Evolutionary conservation across 805 yeast genomes (phyloP).

Genomic region (Grigorovia transvaalensis): DNA sequence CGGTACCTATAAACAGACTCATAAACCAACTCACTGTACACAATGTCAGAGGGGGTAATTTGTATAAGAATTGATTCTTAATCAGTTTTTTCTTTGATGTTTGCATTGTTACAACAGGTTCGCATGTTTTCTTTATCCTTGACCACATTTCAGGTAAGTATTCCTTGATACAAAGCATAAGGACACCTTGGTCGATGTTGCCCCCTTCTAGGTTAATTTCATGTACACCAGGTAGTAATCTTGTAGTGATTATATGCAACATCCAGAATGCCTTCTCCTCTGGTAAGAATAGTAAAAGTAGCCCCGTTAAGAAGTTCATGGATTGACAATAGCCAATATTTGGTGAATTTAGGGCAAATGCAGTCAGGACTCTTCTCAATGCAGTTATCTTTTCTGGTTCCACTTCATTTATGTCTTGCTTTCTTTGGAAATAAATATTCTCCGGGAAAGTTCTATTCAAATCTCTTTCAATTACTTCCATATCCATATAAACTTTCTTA

Average conservation of each 20-base stretch:
- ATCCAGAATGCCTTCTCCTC: slow-evolving; percentile 94
- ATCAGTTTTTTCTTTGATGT: slow-evolving; percentile 1
- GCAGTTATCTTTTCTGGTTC: slow-evolving; percentile 63
- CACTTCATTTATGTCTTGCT: slow-evolving; percentile 21
- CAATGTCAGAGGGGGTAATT: slow-evolving; percentile 80
- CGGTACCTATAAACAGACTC: slow-evolving; percentile 86
- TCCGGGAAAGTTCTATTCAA: slow-evolving; percentile 93
- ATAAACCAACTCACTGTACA: slow-evolving; percentile 97
- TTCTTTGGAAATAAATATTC: slow-evolving; percentile 63
- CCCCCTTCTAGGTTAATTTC: slow-evolving; percentile 88
- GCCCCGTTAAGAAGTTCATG: slow-evolving; percentile 83
- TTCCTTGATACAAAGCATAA: slow-evolving; percentile 78
- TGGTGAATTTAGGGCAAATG: slow-evolving; percentile 80
- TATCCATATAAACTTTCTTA: slow-evolving; percentile 51
- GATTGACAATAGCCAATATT: slow-evolving; percentile 94
- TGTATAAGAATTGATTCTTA: slow-evolving; percentile 44
- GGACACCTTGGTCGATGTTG: slow-evolving; percentile 86
- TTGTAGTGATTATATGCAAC: slow-evolving; percentile 80
- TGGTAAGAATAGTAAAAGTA: slow-evolving; percentile 70
- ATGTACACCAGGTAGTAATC: slow-evolving; percentile 84
- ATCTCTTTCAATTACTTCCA: slow-evolving; percentile 91
- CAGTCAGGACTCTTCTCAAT: slow-evolving; percentile 67
- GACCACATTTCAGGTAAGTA: slow-evolving; percentile 77
- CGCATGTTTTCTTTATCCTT: slow-evolving; percentile 27
- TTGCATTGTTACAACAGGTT: not conserved